Percentiles rank a stretch among this genome's conserved stretches.
Conservation (phyloP, 768 basidiomycete genomes). For the Dentipellis fragilis region DNA sequence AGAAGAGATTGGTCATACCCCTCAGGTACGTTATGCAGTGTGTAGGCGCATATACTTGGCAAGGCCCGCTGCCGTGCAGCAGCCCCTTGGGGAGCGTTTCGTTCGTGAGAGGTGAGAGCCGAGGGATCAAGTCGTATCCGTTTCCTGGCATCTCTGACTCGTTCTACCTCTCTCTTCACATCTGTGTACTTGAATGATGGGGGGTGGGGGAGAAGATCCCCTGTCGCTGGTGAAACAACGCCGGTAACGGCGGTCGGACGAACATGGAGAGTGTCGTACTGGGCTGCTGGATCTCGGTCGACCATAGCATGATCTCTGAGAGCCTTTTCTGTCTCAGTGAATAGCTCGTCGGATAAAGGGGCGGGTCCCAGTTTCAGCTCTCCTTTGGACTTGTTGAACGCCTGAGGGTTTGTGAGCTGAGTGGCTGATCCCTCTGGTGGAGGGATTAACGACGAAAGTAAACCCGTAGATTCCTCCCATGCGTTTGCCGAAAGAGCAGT, state of each 20-base stretch:
- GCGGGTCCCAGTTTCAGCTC: constrained; percentile 80
- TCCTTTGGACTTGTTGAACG: constrained; percentile 69
- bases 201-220: constrained; percentile 76
- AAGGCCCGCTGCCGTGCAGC: constrained; percentile 54
- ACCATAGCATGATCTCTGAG: constrained; percentile 75
- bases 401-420: constrained; percentile 46
- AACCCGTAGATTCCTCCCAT: constrained; percentile 84
- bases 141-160: constrained; percentile 82
- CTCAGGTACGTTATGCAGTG: constrained; percentile 90
- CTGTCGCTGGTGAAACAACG: constrained; percentile 49
- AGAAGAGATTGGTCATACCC: constrained; percentile 45
- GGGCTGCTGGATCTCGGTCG: constrained; percentile 56
- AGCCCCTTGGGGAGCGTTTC: constrained; percentile 46
- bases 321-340: constrained; percentile 68
- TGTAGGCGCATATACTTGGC: constrained; percentile 93
- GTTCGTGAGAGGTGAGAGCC: constrained; percentile 44
- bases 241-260: constrained; percentile 44
- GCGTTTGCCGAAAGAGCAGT: constrained; percentile 49
- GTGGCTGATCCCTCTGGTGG: constrained; percentile 42
- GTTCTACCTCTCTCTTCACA: constrained; percentile 84
- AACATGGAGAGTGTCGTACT: constrained; percentile 51
- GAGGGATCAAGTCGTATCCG: constrained; percentile 85
- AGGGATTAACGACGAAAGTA: constrained; percentile 69
- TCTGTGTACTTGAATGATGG: constrained; percentile 77
- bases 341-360: constrained; percentile 71